A percentile compares a stretch with the other conserved stretches of the same genome.
Evolutionary conservation across 257 asterid genomes (phyloP).

Genomic region (Solanum habrochaites): DNA sequence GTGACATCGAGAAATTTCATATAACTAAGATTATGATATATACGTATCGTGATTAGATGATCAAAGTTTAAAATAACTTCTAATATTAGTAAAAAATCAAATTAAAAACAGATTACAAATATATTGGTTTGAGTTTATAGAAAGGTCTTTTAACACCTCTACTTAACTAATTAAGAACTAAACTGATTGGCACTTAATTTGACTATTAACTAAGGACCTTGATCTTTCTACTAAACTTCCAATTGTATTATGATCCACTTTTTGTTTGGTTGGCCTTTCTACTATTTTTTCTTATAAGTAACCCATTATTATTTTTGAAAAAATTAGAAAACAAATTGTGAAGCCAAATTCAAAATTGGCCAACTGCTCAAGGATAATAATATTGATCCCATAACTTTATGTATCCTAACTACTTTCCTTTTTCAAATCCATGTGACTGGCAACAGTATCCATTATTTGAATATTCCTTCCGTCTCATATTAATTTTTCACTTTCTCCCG

Average conservation of each 20-base stretch:
- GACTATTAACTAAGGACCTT: background rate
- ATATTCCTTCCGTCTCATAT: background rate
- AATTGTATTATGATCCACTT: background rate
- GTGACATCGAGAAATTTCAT: background rate
- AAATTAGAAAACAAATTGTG: background rate
- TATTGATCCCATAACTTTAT: background rate
- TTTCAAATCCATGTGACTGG: background rate
- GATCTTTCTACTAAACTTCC: background rate
- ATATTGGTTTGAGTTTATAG: background rate
- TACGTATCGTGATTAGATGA: background rate
- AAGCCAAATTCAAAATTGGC: background rate
- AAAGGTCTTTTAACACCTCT: background rate
- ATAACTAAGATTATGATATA: background rate
- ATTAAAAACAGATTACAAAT: background rate
- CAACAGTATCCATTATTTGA: background rate
- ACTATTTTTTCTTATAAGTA: no score
- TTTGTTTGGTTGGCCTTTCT: background rate
- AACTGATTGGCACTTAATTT: background rate
- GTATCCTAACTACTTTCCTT: background rate
- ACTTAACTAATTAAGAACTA: background rate
- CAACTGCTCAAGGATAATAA: background rate
- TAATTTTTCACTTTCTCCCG: fast-evolving
- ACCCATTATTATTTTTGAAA: background rate
- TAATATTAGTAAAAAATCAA: no score
- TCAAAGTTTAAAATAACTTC: background rate